Conservation (phyloP, 768 basidiomycete genomes). For the Russula olivacea region DNA sequence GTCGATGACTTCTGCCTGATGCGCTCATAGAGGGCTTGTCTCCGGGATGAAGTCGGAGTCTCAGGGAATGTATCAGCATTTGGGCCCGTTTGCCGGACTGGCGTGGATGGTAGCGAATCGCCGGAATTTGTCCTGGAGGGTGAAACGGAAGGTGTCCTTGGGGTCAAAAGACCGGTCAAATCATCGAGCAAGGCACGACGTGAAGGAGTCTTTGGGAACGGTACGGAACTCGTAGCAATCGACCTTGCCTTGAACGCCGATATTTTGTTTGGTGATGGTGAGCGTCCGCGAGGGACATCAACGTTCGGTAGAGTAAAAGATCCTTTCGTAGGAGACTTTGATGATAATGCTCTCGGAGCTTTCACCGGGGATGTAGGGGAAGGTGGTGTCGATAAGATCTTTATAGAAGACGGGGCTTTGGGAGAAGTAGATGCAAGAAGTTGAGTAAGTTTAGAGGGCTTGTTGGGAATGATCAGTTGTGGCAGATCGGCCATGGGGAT, state of each 20-base stretch:
- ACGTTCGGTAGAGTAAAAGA: slow-evolving; percentile 32
- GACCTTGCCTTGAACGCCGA: slow-evolving; percentile 30
- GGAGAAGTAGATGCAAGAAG: slow-evolving; percentile 70
- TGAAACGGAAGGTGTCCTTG: slow-evolving; percentile 32
- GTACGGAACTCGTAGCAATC: slow-evolving; percentile 42
- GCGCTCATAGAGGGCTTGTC: slow-evolving; percentile 77
- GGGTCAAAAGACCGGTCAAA: slow-evolving; percentile 36
- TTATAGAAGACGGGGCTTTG: slow-evolving; percentile 38
- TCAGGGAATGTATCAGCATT: slow-evolving; percentile 51
- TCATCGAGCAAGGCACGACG: slow-evolving; percentile 36
- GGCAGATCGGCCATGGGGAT: slow-evolving; percentile 66
- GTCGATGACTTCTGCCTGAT: slow-evolving; percentile 67
- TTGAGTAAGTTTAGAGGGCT: slow-evolving; percentile 64
- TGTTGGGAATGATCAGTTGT: slow-evolving; percentile 43
- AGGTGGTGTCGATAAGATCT: slow-evolving; percentile 31
- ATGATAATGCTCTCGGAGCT: slow-evolving; percentile 31
- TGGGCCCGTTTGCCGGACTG: slow-evolving; percentile 54
- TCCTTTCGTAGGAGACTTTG: slow-evolving; percentile 33
- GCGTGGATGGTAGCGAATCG: slow-evolving; percentile 52
- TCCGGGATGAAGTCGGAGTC: slow-evolving; percentile 69
- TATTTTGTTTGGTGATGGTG: slow-evolving; percentile 31
- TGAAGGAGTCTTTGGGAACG: slow-evolving; percentile 61
- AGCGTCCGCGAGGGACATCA: slow-evolving; percentile 46
- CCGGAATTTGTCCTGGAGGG: slow-evolving; percentile 28
- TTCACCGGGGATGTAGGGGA: slow-evolving; percentile 32